These are phyloP conservation scores for Oenanthe sinensis DNA, from an alignment of 129 eudicot species.

Conservation along the genomic window DNA sequence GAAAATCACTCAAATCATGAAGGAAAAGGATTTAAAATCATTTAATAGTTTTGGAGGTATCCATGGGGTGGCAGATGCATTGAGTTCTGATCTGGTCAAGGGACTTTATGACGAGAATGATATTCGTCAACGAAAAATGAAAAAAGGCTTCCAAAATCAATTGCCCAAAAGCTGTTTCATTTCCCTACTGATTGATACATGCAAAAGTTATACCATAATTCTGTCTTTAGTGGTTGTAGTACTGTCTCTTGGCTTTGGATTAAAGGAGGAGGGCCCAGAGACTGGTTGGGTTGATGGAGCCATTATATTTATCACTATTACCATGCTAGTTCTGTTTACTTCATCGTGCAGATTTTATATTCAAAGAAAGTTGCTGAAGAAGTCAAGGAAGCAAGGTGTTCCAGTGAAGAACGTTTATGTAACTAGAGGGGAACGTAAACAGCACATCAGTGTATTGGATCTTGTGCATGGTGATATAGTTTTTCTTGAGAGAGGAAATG, in stretches of 20 bases:
- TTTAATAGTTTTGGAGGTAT: constrained; percentile 22
- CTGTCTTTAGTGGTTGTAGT: constrained; percentile 19
- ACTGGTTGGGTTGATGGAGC: constrained; percentile 30
- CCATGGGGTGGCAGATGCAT: constrained; percentile 17
- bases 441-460: constrained; percentile 4
- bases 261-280: constrained; percentile 23
- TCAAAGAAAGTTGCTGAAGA: neutral
- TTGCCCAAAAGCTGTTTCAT: constrained; percentile 2
- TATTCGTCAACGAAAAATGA: neutral
- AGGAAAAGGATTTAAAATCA: constrained; percentile 2
- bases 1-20: neutral
- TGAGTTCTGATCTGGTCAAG: constrained; percentile 22
- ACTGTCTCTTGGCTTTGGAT: constrained; percentile 23
- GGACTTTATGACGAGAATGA: constrained; percentile 19
- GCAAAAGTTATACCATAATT: constrained; percentile 10
- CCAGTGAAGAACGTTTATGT: constrained; percentile 11
- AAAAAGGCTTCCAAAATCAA: neutral
- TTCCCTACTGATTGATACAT: constrained; percentile 5
- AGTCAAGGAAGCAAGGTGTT: neutral
- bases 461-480: constrained; percentile 33
- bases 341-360: constrained; percentile 12
- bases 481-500: constrained; percentile 19
- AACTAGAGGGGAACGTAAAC: constrained; percentile 15
- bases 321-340: constrained; percentile 13
- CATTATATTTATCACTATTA: constrained; percentile 13